These are phyloP conservation scores for Aspergillus nomiae DNA, from an alignment of 2,329 filamentous ascomycete species.

Conservation along the genomic window DNA sequence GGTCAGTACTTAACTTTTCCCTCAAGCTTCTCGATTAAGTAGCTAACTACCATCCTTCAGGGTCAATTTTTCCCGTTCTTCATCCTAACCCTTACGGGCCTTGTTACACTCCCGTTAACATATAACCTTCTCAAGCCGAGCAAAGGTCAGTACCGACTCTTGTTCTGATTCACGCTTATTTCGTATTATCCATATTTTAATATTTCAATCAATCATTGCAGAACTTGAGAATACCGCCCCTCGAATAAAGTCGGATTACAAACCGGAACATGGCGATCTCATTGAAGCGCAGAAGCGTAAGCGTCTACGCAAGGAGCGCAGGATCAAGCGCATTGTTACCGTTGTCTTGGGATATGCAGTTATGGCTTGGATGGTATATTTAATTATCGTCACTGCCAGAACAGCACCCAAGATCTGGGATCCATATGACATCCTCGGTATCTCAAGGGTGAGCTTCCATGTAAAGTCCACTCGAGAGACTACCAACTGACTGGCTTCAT, in stretches of 20 bases:
- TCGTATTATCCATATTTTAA: conserved; percentile 5
- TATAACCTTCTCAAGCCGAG: conserved; percentile 82
- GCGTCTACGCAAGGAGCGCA: conserved; percentile 86
- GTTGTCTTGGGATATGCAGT: conserved; percentile 76
- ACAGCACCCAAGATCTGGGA: conserved; percentile 83
- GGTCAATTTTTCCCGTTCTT: conserved; percentile 99
- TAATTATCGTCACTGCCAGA: conserved; percentile 77
- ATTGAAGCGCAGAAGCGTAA: conserved; percentile 80
- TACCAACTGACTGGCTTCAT: background rate
- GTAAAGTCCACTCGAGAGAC: background rate
- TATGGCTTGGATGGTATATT: conserved; percentile 88
- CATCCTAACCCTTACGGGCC: conserved; percentile 83
- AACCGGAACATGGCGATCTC: conserved; percentile 78
- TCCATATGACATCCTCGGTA: conserved; percentile 89
- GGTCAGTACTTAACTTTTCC: conserved; percentile 47
- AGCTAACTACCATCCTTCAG: conserved; percentile 43
- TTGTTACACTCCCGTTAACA: conserved; percentile 87
- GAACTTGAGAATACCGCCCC: conserved; percentile 78
- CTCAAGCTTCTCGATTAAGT: background rate
- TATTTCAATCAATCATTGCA: conserved; percentile 24
- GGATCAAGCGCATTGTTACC: conserved; percentile 78
- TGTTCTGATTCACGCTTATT: background rate
- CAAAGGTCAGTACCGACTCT: conserved; percentile 54
- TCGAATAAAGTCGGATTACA: conserved; percentile 79
- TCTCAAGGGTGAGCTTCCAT: conserved; percentile 67